These are phyloP conservation scores for Plasmodium gonderi DNA, from an alignment of 169 alveolate genomes.

Conservation along the genomic window DNA sequence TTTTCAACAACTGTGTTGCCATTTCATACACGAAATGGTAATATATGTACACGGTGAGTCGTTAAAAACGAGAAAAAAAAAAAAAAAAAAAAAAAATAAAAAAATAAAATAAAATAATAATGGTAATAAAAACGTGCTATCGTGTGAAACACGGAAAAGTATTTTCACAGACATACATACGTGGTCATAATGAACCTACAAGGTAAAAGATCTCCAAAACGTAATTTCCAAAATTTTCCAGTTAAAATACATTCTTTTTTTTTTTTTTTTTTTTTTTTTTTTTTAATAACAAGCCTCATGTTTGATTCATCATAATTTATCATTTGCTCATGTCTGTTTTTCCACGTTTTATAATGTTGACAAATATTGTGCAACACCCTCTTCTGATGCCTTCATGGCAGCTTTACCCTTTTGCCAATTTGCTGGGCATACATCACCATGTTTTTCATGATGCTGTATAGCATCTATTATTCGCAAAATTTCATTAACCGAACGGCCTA, in stretches of 20 bases:
- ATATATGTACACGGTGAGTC: not conserved
- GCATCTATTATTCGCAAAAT: constrained; percentile 97
- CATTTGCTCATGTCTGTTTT: not conserved
- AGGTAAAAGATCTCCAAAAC: not conserved
- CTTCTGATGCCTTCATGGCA: constrained; percentile 96
- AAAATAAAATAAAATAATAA: no score
- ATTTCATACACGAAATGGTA: not conserved
- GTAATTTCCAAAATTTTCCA: not conserved
- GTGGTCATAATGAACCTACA: not conserved
- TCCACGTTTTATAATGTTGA: constrained; percentile 28
- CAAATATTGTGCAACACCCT: constrained; percentile 90
- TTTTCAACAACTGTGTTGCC: not conserved
- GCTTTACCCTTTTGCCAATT: constrained; percentile 97
- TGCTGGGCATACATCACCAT: constrained; percentile 99
- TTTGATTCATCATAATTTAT: not conserved
- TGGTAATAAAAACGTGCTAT: no score
- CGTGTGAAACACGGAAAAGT: not conserved
- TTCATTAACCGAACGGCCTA: constrained; percentile 98
- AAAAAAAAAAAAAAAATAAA: not conserved
- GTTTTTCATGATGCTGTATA: constrained; percentile 94
- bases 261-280: not conserved
- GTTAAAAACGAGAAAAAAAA: not conserved
- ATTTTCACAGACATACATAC: not conserved
- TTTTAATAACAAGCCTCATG: not conserved
- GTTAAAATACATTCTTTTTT: no score